A percentile compares a stretch with the other conserved stretches of the same genome.
These are phyloP conservation scores for Polyporus arcularius DNA, from an alignment of 768 basidiomycete species.

Conservation along the genomic window DNA sequence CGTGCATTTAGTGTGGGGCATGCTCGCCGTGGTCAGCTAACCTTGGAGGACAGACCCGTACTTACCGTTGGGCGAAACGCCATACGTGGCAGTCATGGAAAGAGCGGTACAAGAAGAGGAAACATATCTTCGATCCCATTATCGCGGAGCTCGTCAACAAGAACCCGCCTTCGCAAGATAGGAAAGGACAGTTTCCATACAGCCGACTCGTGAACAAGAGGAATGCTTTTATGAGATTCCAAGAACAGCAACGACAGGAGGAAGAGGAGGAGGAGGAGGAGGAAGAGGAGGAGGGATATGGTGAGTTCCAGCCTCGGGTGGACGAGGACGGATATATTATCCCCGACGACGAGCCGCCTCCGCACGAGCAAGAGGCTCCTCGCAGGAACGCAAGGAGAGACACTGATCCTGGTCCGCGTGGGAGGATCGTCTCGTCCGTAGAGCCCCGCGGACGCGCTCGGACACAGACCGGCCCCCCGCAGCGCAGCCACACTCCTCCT, in stretches of 20 bases:
- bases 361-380: no score
- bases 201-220: constrained; percentile 2
- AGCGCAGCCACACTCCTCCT: no score
- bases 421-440: no score
- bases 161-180: constrained; percentile 17
- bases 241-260: neutral
- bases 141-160: constrained; percentile 11
- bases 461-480: no score
- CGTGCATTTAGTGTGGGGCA: no score
- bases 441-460: no score
- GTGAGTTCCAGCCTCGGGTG: no score
- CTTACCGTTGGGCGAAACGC: constrained; percentile 58
- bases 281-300: neutral
- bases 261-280: constrained; percentile 1
- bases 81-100: constrained; percentile 88
- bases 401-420: no score
- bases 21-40: no score
- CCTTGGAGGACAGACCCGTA: no score
- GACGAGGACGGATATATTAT: neutral
- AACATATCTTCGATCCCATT: constrained; percentile 52
- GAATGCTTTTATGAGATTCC: neutral
- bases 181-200: constrained; percentile 16
- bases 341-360: neutral
- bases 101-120: constrained; percentile 79
- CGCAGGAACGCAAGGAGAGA: no score